A percentile compares a stretch with the other conserved stretches of the same genome.
These are phyloP conservation scores for Suillus cothurnatus DNA, from an alignment of 768 basidiomycete species.

Conservation along the genomic window DNA sequence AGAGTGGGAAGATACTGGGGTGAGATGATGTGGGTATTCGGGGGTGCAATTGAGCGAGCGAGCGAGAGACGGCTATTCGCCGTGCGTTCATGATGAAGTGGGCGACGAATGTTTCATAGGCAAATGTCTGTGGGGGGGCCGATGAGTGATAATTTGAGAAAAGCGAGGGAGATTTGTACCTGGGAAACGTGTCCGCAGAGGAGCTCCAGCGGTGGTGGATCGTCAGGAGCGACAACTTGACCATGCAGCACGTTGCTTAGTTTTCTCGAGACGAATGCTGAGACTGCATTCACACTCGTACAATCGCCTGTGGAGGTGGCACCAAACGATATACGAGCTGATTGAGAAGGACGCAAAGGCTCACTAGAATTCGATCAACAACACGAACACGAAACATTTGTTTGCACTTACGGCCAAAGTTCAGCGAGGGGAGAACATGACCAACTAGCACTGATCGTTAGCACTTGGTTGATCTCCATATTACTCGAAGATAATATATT, in stretches of 20 bases:
- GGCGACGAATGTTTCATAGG: slow-evolving; percentile 22
- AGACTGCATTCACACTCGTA: slow-evolving; percentile 43
- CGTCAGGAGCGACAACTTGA: slow-evolving; percentile 34
- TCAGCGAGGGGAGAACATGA: slow-evolving; percentile 44
- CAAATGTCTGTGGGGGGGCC: not conserved
- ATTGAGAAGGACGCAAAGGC: slow-evolving; percentile 48
- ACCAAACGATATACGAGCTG: slow-evolving; percentile 46
- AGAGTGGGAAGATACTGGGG: slow-evolving; percentile 75
- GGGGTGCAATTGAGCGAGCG: slow-evolving; percentile 45
- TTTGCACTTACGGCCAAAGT: slow-evolving; percentile 44
- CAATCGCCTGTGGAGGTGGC: slow-evolving; percentile 41
- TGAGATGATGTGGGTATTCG: slow-evolving; percentile 57
- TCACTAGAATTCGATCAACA: slow-evolving; percentile 36
- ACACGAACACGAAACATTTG: not conserved
- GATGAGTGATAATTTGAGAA: slow-evolving; percentile 1
- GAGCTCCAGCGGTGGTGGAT: slow-evolving; percentile 59
- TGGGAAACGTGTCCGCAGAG: slow-evolving; percentile 47
- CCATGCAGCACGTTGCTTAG: slow-evolving; percentile 55
- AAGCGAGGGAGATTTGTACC: slow-evolving; percentile 35
- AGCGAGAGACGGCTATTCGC: slow-evolving; percentile 41
- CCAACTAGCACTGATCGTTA: slow-evolving; percentile 74
- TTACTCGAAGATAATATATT: slow-evolving; percentile 47
- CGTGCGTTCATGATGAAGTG: slow-evolving; percentile 56
- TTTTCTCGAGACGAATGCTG: slow-evolving; percentile 53
- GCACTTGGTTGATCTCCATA: slow-evolving; percentile 58